Evolutionary conservation across 179 eudicot species (phyloP), one percentile per base, ranked within the genome.

Genomic region (Nepenthes alata): DNA sequence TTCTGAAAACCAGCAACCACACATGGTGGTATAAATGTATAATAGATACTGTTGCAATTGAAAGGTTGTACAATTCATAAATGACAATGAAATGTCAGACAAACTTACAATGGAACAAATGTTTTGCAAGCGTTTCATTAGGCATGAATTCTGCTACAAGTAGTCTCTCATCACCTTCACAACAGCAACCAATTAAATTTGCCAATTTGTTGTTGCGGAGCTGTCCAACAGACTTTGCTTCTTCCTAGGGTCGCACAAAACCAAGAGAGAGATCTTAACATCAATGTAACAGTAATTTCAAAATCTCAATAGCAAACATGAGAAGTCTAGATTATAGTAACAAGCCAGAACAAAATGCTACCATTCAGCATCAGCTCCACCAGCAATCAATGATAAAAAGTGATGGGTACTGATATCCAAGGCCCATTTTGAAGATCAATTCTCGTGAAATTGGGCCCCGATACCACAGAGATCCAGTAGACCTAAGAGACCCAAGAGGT

Each of bases 131-230:
- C 34, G 96, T 89, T 62, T 87, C 89, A 61, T 90, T 83, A 48
- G 95, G 89, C 97, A 88, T 88, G 61, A 81, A 90, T 73, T 90
- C 95, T 41, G 97, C 89, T 53, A 90, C 88, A 64, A 90, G 89
- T 66, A 90, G 65, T 71, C 97, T 80, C 64, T 90, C 95, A 14
- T 88, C 89, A 14, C 93, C 95, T 78, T 90, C 86, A 71, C 74
- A 78, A 62, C 97, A 90, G 67, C 95, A 90, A 57, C 95, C 97
- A 63, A 89, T 80, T 58, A 89, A 72, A 77, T 87, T 89, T 54
- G 87, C 85, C 66, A 89, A 71, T 64, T 84, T 78, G 15, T 70
- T 73, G 76, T 69, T 88, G 60, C 97, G 81, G 47, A 89, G 88
- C 76, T 81, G 97, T 67, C 97, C 97, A 74, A 89, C 97, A 35